Base-by-base conservation (phyloP, 2,329 filamentous ascomycete genomes). In the Chaetomium sp. region DNA sequence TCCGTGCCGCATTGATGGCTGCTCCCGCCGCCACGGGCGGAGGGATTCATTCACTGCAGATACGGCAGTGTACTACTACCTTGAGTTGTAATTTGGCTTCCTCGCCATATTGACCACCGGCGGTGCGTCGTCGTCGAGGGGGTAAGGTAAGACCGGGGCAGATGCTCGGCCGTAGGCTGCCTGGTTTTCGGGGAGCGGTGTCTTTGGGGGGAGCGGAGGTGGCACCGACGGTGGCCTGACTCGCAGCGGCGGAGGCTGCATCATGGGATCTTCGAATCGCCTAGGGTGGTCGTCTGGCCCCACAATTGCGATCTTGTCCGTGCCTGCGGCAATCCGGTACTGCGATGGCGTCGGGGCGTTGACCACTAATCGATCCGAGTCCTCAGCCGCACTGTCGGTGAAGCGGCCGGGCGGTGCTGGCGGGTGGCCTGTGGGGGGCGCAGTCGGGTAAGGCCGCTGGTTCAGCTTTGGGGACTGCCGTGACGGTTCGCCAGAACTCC, bases 21-120 rank as follows among this genome's bases (percentile, higher is more conserved):
- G 65, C 38, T 42, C 38, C 62, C 56, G 60, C 55, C 63, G 45
- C 59, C 31, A 21, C 23, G 10, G 7, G 31, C 13, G 29, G n/a
- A 33, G 29, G 19, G 9, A 12, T 35, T 5, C 1, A 8, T 13
- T 8, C 19, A 19, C 25, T 45, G 6, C 23, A 9, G 10, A 7
- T 23, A 19, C 50, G n/a, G 10, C 9, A n/a, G 19, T 21, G 33
- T 5, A 31, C 13, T 9, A 25, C 60, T 67, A 72, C 57, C 67
- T 67, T 12, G 60, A 79, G 63, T 81, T 82, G 71, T 89, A 91
- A 57, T 90, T 89, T 0, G 94, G 94, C 76, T 97, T 97, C 70
- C 89, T 87, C 53, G 90, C 88, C 84, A 92, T 90, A 72, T 96
- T 96, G 8, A 96, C 92, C 7, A 85, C 82, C 3, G 94, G 94